Conservation (phyloP, 1,284 basidiomycete species). For the Cryptococcus hybrid region DNA sequence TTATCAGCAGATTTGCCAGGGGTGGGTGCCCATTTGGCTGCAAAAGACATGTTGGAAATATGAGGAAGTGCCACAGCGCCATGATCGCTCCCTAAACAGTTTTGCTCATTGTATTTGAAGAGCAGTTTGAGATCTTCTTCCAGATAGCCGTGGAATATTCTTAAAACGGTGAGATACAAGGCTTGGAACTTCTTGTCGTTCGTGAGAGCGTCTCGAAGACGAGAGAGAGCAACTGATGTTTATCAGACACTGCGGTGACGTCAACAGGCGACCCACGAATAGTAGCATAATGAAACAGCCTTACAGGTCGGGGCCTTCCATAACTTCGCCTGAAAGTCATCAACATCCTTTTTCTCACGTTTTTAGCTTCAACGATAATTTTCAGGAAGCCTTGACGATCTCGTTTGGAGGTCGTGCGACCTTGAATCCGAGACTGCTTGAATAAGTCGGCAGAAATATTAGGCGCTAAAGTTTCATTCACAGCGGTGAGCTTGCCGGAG, state of each 20-base stretch:
- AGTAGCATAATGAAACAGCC: not conserved
- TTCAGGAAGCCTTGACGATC: slow-evolving; percentile 8
- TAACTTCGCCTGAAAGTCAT: slow-evolving; percentile 10
- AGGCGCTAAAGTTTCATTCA: slow-evolving; percentile 24
- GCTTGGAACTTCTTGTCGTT: slow-evolving; percentile 57
- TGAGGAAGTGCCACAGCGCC: slow-evolving; percentile 34
- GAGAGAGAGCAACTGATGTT: slow-evolving; percentile 31
- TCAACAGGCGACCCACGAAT: not conserved
- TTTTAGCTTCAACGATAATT: slow-evolving; percentile 8
- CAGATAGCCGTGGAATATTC: slow-evolving; percentile 61
- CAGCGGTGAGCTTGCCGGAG: slow-evolving; percentile 6
- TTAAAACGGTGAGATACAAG: slow-evolving; percentile 62
- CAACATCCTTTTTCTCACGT: slow-evolving; percentile 4
- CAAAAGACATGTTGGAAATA: slow-evolving; percentile 56
- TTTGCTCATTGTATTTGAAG: slow-evolving; percentile 17
- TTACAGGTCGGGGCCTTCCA: slow-evolving; percentile 16
- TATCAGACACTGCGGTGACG: slow-evolving; percentile 24
- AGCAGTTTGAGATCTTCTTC: slow-evolving; percentile 54
- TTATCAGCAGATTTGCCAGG: slow-evolving; percentile 61
- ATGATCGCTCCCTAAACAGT: too few relatives aligned
- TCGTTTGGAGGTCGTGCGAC: slow-evolving; percentile 1
- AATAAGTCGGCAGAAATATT: slow-evolving; percentile 3
- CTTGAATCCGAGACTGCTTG: slow-evolving; percentile 14
- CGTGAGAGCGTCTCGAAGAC: slow-evolving; percentile 53
- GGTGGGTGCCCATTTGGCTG: slow-evolving; percentile 67